phyloP scores from a whole-genome alignment of 805 yeast genomes.

The Candida taoyuanica region DNA sequence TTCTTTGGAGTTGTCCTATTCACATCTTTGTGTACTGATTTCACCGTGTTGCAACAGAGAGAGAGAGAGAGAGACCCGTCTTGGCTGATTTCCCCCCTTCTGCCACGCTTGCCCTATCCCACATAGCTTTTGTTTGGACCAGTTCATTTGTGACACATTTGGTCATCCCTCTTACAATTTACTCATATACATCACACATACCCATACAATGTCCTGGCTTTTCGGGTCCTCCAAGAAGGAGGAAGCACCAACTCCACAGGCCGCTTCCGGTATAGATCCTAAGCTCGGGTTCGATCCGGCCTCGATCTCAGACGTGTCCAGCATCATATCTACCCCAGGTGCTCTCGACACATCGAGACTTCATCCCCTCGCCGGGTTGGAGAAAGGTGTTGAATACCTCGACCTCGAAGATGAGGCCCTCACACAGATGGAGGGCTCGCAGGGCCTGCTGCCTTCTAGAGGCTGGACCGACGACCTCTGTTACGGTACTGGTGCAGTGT shows the following conservation, averaged over 20 bases:
- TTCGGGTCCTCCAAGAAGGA: slow-evolving; percentile 27
- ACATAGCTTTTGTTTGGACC: too few relatives aligned
- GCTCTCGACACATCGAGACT: slow-evolving; percentile 65
- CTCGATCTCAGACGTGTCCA: slow-evolving; percentile 57
- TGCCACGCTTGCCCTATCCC: too few relatives aligned
- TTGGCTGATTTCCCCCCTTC: too few relatives aligned
- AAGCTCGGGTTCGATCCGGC: slow-evolving; percentile 58
- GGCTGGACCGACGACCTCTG: slow-evolving; percentile 97
- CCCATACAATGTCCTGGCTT: slow-evolving; percentile 27
- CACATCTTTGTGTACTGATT: too few relatives aligned
- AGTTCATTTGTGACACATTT: neutral
- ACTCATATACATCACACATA: neutral
- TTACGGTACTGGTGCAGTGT: slow-evolving; percentile 96
- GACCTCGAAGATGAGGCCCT: slow-evolving; percentile 84
- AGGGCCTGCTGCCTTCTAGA: slow-evolving; percentile 90
- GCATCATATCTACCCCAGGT: slow-evolving; percentile 55
- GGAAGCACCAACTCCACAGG: slow-evolving; percentile 14
- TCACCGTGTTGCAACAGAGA: too few relatives aligned
- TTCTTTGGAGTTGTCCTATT: too few relatives aligned
- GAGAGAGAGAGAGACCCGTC: too few relatives aligned
- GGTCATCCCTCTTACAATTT: slow-evolving; percentile 2
- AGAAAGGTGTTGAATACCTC: slow-evolving; percentile 81
- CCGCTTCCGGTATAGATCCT: slow-evolving; percentile 17
- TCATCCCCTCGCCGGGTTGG: slow-evolving; percentile 92
- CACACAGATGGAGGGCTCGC: slow-evolving; percentile 76